Evolutionary conservation across 768 basidiomycete genomes (phyloP), one percentile per base, ranked within the genome.

Genomic region (Mycena galopus): DNA sequence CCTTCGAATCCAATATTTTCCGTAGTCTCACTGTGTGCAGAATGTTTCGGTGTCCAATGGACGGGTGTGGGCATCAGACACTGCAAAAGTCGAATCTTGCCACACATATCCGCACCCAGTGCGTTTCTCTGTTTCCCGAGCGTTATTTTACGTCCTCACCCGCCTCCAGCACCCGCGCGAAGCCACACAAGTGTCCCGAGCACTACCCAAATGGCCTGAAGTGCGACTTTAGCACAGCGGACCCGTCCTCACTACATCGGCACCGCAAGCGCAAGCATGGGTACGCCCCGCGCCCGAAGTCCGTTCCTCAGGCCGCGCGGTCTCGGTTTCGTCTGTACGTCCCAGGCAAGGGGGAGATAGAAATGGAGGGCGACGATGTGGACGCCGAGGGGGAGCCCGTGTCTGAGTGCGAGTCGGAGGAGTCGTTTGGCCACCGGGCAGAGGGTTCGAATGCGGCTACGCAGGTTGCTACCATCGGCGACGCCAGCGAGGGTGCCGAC

Each of bases 51-150:
- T 83, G 82, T 27, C 69, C 77, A 5, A 58, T 74, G 32, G 17
- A 35, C 0, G 76, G 67, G 6, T 83, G 82, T 37, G 14, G 19
- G 0, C 77, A 75, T 62, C 73, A 47, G 10, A 69, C 82, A 0
- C 73, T 81, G 1, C 82, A 83, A n/a, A 64, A 55, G 3, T 79
- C 78, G 0, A 82, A 82, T 33, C 23, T 83, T 0, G n/a, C 44
- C 0, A 79, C 76, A 0, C 82, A 83, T 29, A 19, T 77, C 19
- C 79, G 78, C 10, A 76, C 61, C 3, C 82, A 83, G 82, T 82
- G 60, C 70, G 82, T 80, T 21, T 25, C 29, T 27, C 27, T 55
- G 50, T 30, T 19, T 21, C 21, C 50, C n/a, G 9, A 19, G 3
- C 55, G 14, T 19, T 7, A 23, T 23, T 3, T 5, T 35, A 1